Conservation (phyloP, 169 alveolate species). For the Perkinsus marinus region DNA sequence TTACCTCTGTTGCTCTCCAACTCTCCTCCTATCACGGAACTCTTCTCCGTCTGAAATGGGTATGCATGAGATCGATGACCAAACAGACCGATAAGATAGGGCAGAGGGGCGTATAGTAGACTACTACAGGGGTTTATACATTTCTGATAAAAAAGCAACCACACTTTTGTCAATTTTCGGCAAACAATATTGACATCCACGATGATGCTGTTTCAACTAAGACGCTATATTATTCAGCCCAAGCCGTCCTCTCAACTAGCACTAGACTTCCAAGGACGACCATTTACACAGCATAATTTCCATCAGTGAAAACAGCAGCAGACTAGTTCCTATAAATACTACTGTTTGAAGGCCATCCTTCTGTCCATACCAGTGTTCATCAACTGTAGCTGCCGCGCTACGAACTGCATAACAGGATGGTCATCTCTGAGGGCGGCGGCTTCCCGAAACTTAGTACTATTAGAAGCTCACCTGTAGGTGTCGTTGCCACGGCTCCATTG, state of each 20-base stretch:
- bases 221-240: too few relatives aligned
- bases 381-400: slow-evolving; percentile 17
- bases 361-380: slow-evolving; percentile 6
- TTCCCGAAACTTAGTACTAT: too few relatives aligned
- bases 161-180: too few relatives aligned
- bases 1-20: background rate
- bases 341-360: slow-evolving; percentile 8
- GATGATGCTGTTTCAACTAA: too few relatives aligned
- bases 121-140: too few relatives aligned
- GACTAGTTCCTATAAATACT: background rate
- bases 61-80: too few relatives aligned
- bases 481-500: slow-evolving; percentile 50
- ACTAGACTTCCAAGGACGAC: too few relatives aligned
- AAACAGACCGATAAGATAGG: too few relatives aligned
- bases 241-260: too few relatives aligned
- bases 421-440: slow-evolving; percentile 22
- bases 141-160: too few relatives aligned
- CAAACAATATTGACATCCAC: too few relatives aligned
- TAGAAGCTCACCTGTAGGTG: slow-evolving; percentile 14
- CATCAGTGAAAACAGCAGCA: background rate
- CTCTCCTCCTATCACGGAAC: background rate
- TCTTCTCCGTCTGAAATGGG: background rate
- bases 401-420: slow-evolving; percentile 33
- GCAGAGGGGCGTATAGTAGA: too few relatives aligned
- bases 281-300: background rate